These are phyloP conservation scores for Detonula confervacea DNA, from an alignment of 352 stramenopile species.

Conservation along the genomic window DNA sequence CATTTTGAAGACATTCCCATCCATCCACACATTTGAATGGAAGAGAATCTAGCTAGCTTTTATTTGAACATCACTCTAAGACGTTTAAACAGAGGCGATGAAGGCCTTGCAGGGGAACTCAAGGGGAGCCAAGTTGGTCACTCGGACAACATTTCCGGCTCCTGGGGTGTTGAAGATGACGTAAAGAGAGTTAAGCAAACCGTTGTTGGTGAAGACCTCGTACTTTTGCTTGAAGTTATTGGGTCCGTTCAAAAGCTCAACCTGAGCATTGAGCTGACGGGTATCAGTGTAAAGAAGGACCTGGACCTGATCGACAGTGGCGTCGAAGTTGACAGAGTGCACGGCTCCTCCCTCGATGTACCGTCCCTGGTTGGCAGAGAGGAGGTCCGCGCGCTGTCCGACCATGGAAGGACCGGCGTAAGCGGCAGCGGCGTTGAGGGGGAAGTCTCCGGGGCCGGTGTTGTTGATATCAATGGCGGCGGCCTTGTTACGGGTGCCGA, in stretches of 20 bases:
- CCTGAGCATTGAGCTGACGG: constrained; percentile 61
- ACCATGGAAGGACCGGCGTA: constrained; percentile 54
- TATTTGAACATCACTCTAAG: constrained; percentile 1
- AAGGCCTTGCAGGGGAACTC: constrained; percentile 68
- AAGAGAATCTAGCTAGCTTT: not conserved
- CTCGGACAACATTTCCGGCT: constrained; percentile 54
- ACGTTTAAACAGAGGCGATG: constrained; percentile 55
- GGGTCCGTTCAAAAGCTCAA: constrained; percentile 61
- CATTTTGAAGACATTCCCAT: constrained; percentile 2
- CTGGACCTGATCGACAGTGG: constrained; percentile 55
- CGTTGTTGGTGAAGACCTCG: constrained; percentile 62
- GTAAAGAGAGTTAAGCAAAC: constrained; percentile 59
- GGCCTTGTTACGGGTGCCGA: constrained; percentile 53
- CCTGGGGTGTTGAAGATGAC: constrained; percentile 61
- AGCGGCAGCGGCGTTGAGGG: constrained; percentile 51
- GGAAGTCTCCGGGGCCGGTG: constrained; percentile 58
- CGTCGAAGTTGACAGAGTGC: constrained; percentile 59
- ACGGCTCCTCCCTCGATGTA: constrained; percentile 63
- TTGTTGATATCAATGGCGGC: constrained; percentile 63
- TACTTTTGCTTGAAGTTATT: constrained; percentile 73
- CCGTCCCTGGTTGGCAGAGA: constrained; percentile 49
- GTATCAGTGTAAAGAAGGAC: constrained; percentile 61
- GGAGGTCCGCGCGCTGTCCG: constrained; percentile 46
- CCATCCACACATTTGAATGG: not conserved
- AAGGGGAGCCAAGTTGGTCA: constrained; percentile 62